These are phyloP conservation scores for Cucurbitaria berberidis DNA, from an alignment of 2,329 filamentous ascomycete genomes.

Conservation along the genomic window DNA sequence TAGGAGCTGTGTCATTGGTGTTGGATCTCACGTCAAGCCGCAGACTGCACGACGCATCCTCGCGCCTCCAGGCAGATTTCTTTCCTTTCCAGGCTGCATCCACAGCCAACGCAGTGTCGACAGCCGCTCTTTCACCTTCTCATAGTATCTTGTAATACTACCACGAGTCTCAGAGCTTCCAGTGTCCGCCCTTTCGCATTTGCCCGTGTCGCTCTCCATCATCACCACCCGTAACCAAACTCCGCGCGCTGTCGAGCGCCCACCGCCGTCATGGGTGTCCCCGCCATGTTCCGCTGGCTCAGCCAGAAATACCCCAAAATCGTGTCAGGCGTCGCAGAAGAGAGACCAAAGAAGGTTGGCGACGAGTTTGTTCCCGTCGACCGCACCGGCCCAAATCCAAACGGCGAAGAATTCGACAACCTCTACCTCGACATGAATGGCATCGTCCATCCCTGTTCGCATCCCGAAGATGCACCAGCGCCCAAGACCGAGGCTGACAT, in stretches of 20 bases:
- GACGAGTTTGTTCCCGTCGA: conserved; percentile 85
- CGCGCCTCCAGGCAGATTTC: conserved; percentile 10
- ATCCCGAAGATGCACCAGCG: conserved; percentile 90
- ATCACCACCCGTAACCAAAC: conserved; percentile 1
- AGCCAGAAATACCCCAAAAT: conserved; percentile 98
- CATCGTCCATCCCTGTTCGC: conserved; percentile 97
- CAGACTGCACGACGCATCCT: neutral
- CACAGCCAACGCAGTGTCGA: conserved; percentile 18
- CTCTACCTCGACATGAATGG: conserved; percentile 99
- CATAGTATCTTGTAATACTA: conserved; percentile 29
- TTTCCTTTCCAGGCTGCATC: conserved; percentile 20
- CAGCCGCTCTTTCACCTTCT: conserved; percentile 13
- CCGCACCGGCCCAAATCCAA: conserved; percentile 83
- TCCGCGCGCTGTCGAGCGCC: conserved; percentile 26
- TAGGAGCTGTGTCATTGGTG: neutral
- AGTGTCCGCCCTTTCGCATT: conserved; percentile 24
- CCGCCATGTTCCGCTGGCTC: conserved; percentile 94
- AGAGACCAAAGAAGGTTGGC: conserved; percentile 80
- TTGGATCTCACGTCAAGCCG: conserved; percentile 5
- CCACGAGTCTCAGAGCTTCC: conserved; percentile 15
- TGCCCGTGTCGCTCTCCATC: conserved; percentile 14
- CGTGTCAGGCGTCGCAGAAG: conserved; percentile 87
- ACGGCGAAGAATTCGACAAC: conserved; percentile 97
- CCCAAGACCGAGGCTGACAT: conserved; percentile 97
- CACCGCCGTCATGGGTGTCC: conserved; percentile 77